Percentiles rank a stretch among this genome's conserved stretches.
phyloP scores from a whole-genome alignment of 2,329 filamentous ascomycete genomes.

The Fusarium napiforme region DNA sequence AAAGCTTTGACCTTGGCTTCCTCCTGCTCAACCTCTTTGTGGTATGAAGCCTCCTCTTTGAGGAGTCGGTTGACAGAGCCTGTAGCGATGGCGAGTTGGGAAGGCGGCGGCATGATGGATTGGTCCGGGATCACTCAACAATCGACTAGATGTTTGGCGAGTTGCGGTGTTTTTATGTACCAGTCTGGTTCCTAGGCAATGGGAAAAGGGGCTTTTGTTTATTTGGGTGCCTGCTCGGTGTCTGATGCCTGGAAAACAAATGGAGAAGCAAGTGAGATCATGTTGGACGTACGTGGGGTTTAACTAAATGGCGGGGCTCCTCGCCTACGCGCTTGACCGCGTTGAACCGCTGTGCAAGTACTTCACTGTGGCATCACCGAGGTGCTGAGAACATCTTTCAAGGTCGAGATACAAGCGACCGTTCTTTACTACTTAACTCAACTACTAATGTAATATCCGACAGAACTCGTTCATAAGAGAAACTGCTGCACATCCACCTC shows the following conservation, averaged over 20 bases:
- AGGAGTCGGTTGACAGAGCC: constrained; percentile 83
- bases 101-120: constrained; percentile 76
- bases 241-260: constrained; percentile 28
- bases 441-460: constrained; percentile 24
- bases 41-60: constrained; percentile 92
- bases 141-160: neutral
- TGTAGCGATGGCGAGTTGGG: constrained; percentile 81
- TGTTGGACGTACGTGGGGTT: constrained; percentile 42
- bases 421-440: constrained; percentile 21
- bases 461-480: constrained; percentile 30
- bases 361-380: neutral
- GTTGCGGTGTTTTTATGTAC: neutral
- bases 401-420: neutral
- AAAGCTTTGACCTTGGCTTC: constrained; percentile 76
- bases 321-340: constrained; percentile 6
- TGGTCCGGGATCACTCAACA: neutral
- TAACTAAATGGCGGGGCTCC: constrained; percentile 40
- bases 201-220: neutral
- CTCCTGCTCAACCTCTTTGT: constrained; percentile 84
- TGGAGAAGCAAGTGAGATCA: constrained; percentile 45
- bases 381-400: neutral
- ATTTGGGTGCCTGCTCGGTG: constrained; percentile 36
- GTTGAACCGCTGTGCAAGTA: neutral
- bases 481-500: constrained; percentile 22
- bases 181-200: neutral